phyloP scores from a whole-genome alignment of 1,284 basidiomycete genomes.

The Ceratobasidium sp. region DNA sequence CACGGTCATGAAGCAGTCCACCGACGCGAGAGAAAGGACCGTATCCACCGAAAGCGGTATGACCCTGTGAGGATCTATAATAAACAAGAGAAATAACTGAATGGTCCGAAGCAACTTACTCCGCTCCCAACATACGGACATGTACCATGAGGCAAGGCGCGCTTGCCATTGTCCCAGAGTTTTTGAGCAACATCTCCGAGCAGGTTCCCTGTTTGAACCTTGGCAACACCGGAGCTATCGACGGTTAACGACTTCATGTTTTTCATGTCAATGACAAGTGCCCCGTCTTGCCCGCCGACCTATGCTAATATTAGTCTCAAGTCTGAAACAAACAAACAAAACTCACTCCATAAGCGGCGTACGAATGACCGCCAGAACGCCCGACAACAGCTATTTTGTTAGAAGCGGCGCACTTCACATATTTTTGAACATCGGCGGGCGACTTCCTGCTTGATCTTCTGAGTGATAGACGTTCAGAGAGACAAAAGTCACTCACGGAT shows the following conservation, averaged over 20 bases:
- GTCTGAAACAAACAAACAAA: neutral
- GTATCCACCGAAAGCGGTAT: conserved; percentile 50
- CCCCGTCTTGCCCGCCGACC: conserved; percentile 47
- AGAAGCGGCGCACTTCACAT: conserved; percentile 48
- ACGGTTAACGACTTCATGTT: conserved; percentile 47
- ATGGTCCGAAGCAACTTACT: neutral
- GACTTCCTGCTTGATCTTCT: conserved; percentile 12
- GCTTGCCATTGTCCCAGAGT: conserved; percentile 48
- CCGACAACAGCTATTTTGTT: conserved; percentile 45
- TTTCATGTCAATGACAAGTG: conserved; percentile 48
- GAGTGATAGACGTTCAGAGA: neutral
- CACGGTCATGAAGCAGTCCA: conserved; percentile 49
- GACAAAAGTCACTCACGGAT: conserved; percentile 39
- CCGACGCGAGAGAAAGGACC: conserved; percentile 48
- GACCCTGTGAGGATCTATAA: conserved; percentile 24
- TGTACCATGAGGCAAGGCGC: conserved; percentile 47
- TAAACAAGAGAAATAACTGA: neutral
- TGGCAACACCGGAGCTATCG: conserved; percentile 21
- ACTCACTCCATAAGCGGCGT: conserved; percentile 49
- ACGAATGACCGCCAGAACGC: conserved; percentile 50
- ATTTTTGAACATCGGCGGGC: conserved; percentile 44
- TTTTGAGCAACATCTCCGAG: conserved; percentile 48
- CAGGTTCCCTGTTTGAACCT: conserved; percentile 47
- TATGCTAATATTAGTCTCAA: neutral
- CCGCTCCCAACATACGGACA: conserved; percentile 45